Percentiles rank a stretch among this genome's conserved stretches.
phyloP scores from a whole-genome alignment of 164 flowering plant genomes.

The Dillenia suffruticosa region DNA sequence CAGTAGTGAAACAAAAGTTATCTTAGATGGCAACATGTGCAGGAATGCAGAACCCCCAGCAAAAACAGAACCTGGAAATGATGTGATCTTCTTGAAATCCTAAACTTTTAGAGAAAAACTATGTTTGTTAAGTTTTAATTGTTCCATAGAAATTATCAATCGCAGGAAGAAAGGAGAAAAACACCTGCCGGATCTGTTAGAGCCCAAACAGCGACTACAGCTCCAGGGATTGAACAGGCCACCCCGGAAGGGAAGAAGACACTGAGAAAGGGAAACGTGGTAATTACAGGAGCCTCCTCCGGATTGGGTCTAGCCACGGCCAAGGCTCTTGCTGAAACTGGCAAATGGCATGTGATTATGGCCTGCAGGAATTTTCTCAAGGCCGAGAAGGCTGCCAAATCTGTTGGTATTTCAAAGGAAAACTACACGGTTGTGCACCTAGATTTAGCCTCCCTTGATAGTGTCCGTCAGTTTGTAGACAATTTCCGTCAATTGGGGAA shows the following conservation, averaged over 20 bases:
- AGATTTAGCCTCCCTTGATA: slow-evolving; percentile 93
- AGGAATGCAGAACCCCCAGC: too few relatives aligned
- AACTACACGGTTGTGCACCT: slow-evolving; percentile 87
- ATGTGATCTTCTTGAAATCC: too few relatives aligned
- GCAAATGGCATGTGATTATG: slow-evolving; percentile 91
- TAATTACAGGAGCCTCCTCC: slow-evolving; percentile 93
- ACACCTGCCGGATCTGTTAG: slow-evolving; percentile 34
- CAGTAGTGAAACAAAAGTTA: too few relatives aligned
- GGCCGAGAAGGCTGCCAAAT: slow-evolving; percentile 87
- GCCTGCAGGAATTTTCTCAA: slow-evolving; percentile 97
- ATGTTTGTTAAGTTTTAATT: background rate
- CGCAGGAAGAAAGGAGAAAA: slow-evolving; percentile 12
- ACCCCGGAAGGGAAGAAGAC: slow-evolving; percentile 74
- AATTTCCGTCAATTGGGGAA: slow-evolving; percentile 57
- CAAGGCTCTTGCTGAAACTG: slow-evolving; percentile 77
- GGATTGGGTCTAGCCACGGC: slow-evolving; percentile 95
- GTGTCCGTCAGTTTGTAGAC: slow-evolving; percentile 90
- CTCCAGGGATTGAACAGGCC: slow-evolving; percentile 43
- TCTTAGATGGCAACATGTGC: too few relatives aligned
- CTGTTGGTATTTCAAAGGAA: slow-evolving; percentile 76
- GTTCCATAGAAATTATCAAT: too few relatives aligned
- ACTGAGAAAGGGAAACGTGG: slow-evolving; percentile 69
- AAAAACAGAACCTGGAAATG: too few relatives aligned
- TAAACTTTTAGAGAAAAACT: too few relatives aligned
- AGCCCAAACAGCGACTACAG: slow-evolving; percentile 56